phyloP scores from a whole-genome alignment of 2,329 filamentous ascomycete species.

The Phialophora verrucosa region DNA sequence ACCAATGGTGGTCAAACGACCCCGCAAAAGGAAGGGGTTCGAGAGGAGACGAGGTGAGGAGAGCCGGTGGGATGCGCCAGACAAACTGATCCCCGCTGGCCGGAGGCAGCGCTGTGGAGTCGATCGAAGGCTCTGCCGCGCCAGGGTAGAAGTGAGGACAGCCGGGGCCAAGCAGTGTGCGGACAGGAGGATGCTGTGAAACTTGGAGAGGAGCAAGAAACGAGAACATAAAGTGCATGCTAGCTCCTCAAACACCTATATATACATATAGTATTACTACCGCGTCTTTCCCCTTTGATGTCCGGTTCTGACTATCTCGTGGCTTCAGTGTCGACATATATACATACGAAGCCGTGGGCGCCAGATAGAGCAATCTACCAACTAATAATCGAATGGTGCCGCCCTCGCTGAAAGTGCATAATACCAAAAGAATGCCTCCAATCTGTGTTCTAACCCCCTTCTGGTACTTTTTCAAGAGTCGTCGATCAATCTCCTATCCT shows the following conservation, averaged over 20 bases:
- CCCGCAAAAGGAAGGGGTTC: conserved; percentile 15
- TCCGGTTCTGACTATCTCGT: not conserved
- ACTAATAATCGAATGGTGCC: conserved; percentile 10
- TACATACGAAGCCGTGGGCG: conserved; percentile 11
- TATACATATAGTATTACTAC: not conserved
- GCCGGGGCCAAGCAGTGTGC: not conserved
- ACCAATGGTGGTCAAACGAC: conserved; percentile 8
- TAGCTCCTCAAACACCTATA: not conserved
- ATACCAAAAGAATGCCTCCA: not conserved
- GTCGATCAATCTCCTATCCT: conserved; percentile 55
- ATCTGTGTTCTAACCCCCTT: not conserved
- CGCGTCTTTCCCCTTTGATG: not conserved
- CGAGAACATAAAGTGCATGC: not conserved
- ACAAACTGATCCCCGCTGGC: not conserved
- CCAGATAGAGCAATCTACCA: not conserved
- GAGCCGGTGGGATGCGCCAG: not conserved
- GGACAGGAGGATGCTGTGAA: not conserved
- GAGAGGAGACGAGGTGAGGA: conserved; percentile 22
- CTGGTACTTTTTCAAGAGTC: conserved; percentile 39
- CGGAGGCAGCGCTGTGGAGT: not conserved
- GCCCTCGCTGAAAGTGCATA: not conserved
- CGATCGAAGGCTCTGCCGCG: not conserved
- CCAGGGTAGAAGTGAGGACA: not conserved
- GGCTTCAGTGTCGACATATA: conserved; percentile 6
- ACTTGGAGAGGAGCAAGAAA: not conserved